Evolutionary conservation across 2,329 filamentous ascomycete species (phyloP), one percentile per base, ranked within the genome.

Genomic region (Alternaria tenuissima): DNA sequence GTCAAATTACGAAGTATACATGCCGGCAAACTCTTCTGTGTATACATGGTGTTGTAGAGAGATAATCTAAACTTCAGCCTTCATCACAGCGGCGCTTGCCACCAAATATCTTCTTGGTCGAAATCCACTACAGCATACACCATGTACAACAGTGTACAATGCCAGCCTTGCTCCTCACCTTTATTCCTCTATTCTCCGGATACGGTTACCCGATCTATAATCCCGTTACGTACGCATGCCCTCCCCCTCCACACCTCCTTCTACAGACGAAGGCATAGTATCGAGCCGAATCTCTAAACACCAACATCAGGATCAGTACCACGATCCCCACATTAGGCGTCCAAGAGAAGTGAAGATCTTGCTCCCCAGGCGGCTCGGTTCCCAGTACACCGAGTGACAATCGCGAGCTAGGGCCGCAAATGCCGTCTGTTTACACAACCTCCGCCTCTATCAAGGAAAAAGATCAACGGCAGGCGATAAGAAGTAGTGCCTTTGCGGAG

Each of bases 281-380:
- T 8, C 46, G 46, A 16, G 22, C 20, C 46, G 34, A 49, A 38
- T 22, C 46, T 36, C 20, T 32, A 49, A 49, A 49, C 46, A 49
- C 3, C 46, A 38, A 36, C 22, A 26, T 48, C 46, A 36, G 30
- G 46, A 48, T 48, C 30, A 24, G 34, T 26, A 48, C 14, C 32
- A 36, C 30, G 46, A 36, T 49, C 32, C 46, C 46, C 30, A 49
- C 46, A 38, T 24, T 18, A 49, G 32, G 20, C 46, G 46, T 49
- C 46, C 20, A 49, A 36, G 32, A 20, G 20, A 36, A 52, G 51
- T 32, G 57, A 59, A 56, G 39, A 51, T 51, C 57, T 46, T 59
- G 36, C n/a, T 26, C 24, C 34, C 18, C 24, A 36, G 28, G n/a
- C 46, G 52, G 52, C 38, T 46, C 57, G 53, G 52, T 16, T 41